phyloP scores from a whole-genome alignment of 345 rosid species.

The Acer campestre region DNA sequence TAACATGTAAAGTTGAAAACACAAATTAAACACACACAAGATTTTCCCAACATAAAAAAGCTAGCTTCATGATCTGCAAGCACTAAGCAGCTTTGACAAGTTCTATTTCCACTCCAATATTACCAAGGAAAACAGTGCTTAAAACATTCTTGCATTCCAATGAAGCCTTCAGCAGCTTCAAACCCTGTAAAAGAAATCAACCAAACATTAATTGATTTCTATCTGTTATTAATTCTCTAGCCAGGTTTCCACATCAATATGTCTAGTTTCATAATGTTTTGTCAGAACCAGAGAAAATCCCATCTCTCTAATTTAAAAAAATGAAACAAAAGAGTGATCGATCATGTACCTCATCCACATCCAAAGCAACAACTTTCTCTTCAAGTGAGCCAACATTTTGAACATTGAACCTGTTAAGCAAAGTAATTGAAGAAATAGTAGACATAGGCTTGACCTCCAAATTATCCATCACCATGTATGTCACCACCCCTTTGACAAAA shows the following conservation, averaged over 20 bases:
- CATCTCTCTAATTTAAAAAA: too few species aligned
- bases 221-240: too few species aligned
- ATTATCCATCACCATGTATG: constrained; percentile 39
- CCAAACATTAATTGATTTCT: too few species aligned
- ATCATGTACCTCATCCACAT: constrained; percentile 20
- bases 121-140: constrained; percentile 18
- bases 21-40: too few species aligned
- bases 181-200: neutral
- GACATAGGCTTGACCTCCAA: constrained; percentile 32
- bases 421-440: constrained; percentile 19
- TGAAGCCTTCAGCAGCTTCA: constrained; percentile 28
- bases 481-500: constrained; percentile 31
- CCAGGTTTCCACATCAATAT: too few species aligned
- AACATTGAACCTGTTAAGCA: constrained; percentile 24
- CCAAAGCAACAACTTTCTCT: constrained; percentile 17
- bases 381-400: constrained; percentile 16
- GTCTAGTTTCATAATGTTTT: too few species aligned
- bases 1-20: too few species aligned
- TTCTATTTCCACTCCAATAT: neutral
- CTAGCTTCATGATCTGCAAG: too few species aligned
- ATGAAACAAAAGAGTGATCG: too few species aligned
- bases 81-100: too few species aligned
- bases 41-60: too few species aligned
- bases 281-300: too few species aligned
- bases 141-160: constrained; percentile 30